Evolutionary conservation across 345 rosid genomes (phyloP).

Genomic region (Murraya koenigii): DNA sequence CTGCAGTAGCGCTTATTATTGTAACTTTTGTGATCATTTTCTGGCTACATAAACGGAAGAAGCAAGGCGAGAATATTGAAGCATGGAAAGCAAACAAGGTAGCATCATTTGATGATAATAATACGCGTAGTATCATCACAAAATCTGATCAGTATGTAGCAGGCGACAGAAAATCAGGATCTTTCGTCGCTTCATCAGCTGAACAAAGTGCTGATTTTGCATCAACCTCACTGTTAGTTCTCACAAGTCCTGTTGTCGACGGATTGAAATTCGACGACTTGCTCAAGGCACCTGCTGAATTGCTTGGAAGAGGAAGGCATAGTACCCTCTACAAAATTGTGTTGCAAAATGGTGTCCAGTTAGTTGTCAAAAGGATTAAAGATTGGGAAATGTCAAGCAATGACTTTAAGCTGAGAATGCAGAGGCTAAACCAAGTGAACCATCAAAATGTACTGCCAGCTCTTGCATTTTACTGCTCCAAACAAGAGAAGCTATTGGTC

Average conservation of each 20-base stretch:
- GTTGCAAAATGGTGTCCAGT: conserved; percentile 32
- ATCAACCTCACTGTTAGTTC: conserved; percentile 41
- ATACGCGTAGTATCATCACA: conserved; percentile 5
- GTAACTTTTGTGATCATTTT: conserved; percentile 12
- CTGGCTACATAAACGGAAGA: conserved; percentile 23
- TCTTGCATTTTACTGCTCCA: conserved; percentile 50
- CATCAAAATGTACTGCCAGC: conserved; percentile 53
- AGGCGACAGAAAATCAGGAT: conserved; percentile 24
- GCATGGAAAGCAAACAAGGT: conserved; percentile 11
- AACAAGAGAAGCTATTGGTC: conserved; percentile 54
- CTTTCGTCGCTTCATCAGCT: conserved; percentile 23
- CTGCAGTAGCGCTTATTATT: conserved; percentile 26
- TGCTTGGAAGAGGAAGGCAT: conserved; percentile 53
- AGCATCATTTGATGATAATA: conserved; percentile 30
- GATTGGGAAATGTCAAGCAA: conserved; percentile 43
- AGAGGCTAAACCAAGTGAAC: conserved; percentile 36
- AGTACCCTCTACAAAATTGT: conserved; percentile 53
- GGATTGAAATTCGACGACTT: conserved; percentile 54
- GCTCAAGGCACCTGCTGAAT: conserved; percentile 61
- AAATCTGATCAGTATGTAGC: conserved; percentile 21
- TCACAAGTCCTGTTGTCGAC: conserved; percentile 42
- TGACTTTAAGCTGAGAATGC: conserved; percentile 53
- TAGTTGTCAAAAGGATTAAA: conserved; percentile 64
- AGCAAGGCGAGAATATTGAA: conserved; percentile 15
- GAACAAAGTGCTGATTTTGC: conserved; percentile 22